Percentiles rank a stretch among this genome's conserved stretches.
phyloP scores from a whole-genome alignment of 2,329 filamentous ascomycete species.

The Aspergillus pseudonomiae region DNA sequence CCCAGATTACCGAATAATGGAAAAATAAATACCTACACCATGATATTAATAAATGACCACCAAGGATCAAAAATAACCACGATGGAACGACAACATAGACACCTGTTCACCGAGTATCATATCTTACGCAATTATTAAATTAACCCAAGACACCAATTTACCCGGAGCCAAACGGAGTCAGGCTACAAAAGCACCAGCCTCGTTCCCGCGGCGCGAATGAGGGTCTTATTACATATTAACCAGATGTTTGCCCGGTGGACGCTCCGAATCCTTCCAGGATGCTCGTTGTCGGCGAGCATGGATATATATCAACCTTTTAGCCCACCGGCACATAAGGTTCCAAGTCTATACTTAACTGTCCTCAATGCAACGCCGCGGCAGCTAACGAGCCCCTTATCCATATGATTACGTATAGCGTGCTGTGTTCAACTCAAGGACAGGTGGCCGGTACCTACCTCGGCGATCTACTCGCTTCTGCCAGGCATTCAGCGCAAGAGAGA shows the following conservation, averaged over 20 bases:
- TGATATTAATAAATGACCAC: constrained; percentile 3
- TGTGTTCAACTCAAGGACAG: background rate
- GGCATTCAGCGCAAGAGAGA: background rate
- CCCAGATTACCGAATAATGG: background rate
- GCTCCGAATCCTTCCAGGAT: background rate
- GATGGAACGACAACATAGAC: constrained; percentile 1
- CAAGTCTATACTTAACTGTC: background rate
- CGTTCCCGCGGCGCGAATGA: constrained; percentile 7
- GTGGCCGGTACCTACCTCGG: background rate
- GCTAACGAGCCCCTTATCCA: background rate
- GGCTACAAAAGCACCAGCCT: constrained; percentile 8
- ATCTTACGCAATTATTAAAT: constrained; percentile 14
- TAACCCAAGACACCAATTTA: constrained; percentile 13
- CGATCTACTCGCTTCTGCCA: background rate
- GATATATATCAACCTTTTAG: background rate
- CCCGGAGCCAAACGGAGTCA: constrained; percentile 7
- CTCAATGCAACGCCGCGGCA: background rate
- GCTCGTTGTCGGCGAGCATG: background rate
- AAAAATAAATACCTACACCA: background rate
- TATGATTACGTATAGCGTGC: constrained; percentile 1
- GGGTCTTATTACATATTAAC: background rate
- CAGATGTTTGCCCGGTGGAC: background rate
- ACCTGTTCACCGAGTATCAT: constrained; percentile 3
- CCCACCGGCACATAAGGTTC: background rate
- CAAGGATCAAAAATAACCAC: constrained; percentile 3